Evolutionary conservation across 208 protist species (phyloP), one percentile per base, ranked within the genome.

Genomic region (Acanthamoeba castellanii): DNA sequence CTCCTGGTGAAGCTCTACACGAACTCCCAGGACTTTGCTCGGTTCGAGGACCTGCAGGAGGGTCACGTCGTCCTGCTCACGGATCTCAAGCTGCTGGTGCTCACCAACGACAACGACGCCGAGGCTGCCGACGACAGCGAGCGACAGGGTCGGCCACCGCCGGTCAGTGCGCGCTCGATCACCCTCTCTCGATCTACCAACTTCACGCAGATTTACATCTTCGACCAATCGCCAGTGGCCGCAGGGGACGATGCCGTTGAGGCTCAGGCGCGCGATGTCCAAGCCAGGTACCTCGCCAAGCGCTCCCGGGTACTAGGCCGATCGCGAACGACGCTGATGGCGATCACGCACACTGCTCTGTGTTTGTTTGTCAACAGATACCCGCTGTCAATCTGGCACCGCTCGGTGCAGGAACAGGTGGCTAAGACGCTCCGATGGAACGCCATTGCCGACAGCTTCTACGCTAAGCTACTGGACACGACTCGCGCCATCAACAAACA

Each of bases 1-100:
- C 87, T 92, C 9, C 55, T 76, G 37, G 87, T 92, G 32, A 92
- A 92, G 64, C 61, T 92, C 87, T 92, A 52, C 64, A 92, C 87
- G 2, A 92, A 68, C 61, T 92, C 87, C 9, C 87, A 92, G 47
- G 32, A 47, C 61, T 92, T 92, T 74, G 61, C 34, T 13, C 81
- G 50, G 22, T 92, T 92, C 47, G 61, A n/a, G 32, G 27, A 0
- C 66, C 87, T 92, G 34, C 32, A 74, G 27, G 87, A 92, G 87
- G 87, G 87, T 61, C 32, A 76, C 9, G 59, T 92, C 64, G 87
- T 92, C 64, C 61, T 92, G 55, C 87, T 92, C 18, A 47, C 87
- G 8, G 42, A 92, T 14, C 64, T 92, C 25, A 92, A 92, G 50
- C 45, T 88, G 81, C 27, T 88, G 6, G 50, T 88, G 50, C 30